Conservation (phyloP, 208 protist genomes). For the Trypanosoma scelopori region DNA sequence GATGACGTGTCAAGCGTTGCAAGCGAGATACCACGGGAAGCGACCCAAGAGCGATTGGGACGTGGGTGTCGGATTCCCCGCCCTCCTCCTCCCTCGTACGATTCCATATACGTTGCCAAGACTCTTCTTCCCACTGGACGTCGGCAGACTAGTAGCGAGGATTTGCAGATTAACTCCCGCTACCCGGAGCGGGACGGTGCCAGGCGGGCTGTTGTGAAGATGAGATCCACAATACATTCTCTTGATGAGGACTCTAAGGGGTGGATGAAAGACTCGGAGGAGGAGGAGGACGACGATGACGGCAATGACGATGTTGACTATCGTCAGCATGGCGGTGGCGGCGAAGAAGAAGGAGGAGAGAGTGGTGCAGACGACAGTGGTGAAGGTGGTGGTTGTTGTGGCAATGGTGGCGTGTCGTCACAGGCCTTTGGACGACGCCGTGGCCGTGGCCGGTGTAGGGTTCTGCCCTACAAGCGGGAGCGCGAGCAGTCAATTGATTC, state of each 20-base stretch:
- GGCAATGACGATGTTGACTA: not conserved
- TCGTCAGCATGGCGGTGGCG: constrained; percentile 2
- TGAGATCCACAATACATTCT: constrained; percentile 50
- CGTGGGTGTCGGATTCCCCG: constrained; percentile 63
- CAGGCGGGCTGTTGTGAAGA: constrained; percentile 36
- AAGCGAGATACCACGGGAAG: not conserved
- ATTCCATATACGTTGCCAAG: constrained; percentile 26
- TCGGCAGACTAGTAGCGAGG: not conserved
- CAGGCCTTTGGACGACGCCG: constrained; percentile 12
- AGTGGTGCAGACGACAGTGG: not conserved
- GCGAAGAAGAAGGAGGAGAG: not conserved
- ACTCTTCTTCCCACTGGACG: not conserved
- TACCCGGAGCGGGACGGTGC: constrained; percentile 69
- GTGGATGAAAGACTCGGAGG: too few species aligned
- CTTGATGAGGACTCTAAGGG: constrained; percentile 27
- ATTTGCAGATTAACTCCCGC: constrained; percentile 44
- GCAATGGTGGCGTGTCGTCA: not conserved
- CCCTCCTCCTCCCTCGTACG: constrained; percentile 17
- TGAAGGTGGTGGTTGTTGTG: constrained; percentile 14
- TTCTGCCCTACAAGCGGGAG: constrained; percentile 14
- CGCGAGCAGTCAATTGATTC: constrained; percentile 47
- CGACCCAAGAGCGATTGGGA: constrained; percentile 46
- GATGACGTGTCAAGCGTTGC: not conserved
- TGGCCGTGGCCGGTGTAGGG: constrained; percentile 22
- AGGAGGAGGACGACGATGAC: not conserved